Evolutionary conservation across 2,329 filamentous ascomycete genomes (phyloP).

Genomic region (Clonostachys sp.): DNA sequence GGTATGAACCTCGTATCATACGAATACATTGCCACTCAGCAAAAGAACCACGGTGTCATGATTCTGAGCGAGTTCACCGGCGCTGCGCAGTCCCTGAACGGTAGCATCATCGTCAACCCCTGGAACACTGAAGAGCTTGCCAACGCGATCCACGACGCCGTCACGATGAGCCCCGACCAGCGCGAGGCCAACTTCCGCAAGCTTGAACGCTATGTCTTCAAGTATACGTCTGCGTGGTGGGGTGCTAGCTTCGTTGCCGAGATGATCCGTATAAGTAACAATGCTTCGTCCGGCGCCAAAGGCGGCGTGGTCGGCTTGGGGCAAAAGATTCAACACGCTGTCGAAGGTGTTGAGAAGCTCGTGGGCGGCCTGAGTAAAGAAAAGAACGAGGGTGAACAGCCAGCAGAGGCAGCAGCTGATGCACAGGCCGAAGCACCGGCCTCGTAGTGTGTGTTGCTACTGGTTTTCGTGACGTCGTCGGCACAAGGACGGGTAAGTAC

Average conservation of each 20-base stretch:
- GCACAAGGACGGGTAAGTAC: no score
- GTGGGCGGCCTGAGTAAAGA: neutral
- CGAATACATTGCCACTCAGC: conserved; percentile 94
- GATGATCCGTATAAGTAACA: conserved; percentile 52
- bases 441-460: neutral
- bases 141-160: conserved; percentile 90
- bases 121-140: conserved; percentile 98
- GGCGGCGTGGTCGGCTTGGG: conserved; percentile 23
- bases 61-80: conserved; percentile 96
- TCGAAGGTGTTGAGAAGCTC: conserved; percentile 10
- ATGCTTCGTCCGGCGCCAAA: conserved; percentile 33
- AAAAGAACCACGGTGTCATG: conserved; percentile 86
- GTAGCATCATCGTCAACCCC: conserved; percentile 90
- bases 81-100: conserved; percentile 90
- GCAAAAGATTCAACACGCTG: conserved; percentile 16
- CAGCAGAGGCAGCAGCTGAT: no score
- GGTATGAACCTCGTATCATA: conserved; percentile 99
- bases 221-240: conserved; percentile 98
- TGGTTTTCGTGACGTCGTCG: no score
- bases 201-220: conserved; percentile 90
- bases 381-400: neutral
- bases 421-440: neutral
- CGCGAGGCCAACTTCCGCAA: conserved; percentile 84
- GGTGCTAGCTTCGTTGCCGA: conserved; percentile 88
- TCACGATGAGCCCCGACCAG: conserved; percentile 91